Percentiles rank a stretch among this genome's conserved stretches.
These are phyloP conservation scores for Thinopyrum elongatum DNA, from an alignment of 176 grass and related monocot genomes.

Conservation along the genomic window DNA sequence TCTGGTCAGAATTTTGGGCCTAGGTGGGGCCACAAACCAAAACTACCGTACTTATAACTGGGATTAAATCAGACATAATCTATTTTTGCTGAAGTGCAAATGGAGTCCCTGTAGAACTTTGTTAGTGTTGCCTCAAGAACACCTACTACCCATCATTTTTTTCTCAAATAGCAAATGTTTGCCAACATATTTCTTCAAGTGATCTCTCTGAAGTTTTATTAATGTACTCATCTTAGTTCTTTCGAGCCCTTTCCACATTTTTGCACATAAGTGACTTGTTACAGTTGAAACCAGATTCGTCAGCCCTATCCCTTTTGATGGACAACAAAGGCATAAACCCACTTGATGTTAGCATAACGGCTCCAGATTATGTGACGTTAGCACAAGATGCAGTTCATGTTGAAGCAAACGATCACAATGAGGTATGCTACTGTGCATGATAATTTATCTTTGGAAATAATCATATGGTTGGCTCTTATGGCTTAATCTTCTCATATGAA, in stretches of 20 bases:
- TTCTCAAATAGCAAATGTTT: not conserved
- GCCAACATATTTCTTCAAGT: not conserved
- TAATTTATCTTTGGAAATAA: not conserved
- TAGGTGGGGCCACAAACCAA: not conserved
- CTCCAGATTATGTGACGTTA: conserved; percentile 61
- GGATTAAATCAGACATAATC: not conserved
- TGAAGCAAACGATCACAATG: conserved; percentile 46
- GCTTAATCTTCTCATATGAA: not conserved
- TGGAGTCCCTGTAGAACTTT: not conserved
- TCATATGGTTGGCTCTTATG: not conserved
- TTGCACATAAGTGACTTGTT: conserved; percentile 10
- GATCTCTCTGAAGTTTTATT: not conserved
- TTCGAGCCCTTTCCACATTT: not conserved
- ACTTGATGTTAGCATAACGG: conserved; percentile 63
- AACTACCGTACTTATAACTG: not conserved
- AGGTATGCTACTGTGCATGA: conserved; percentile 44
- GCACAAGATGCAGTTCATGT: conserved; percentile 39
- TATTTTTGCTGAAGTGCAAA: not conserved
- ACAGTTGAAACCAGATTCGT: conserved; percentile 57
- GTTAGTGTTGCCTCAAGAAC: conserved; percentile 2
- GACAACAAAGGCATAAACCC: conserved; percentile 57
- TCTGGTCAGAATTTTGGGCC: not conserved
- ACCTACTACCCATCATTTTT: not conserved
- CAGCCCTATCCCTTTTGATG: conserved; percentile 79
- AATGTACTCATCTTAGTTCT: not conserved